Conservation (phyloP, 768 basidiomycete species). For the Lyophyllum semitale region DNA sequence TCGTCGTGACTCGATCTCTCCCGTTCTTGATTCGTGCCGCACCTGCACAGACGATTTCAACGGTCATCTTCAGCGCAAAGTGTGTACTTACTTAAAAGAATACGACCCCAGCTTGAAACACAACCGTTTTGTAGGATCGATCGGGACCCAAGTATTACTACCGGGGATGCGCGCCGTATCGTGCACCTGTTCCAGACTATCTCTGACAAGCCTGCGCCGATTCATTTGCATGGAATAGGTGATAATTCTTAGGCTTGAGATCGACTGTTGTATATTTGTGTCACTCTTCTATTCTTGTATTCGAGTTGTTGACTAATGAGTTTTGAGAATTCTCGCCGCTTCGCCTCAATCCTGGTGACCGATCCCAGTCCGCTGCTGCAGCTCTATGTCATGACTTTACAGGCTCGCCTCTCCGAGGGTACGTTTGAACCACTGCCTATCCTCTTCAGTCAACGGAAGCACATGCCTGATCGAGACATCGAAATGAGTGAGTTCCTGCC, state of each 20-base stretch:
- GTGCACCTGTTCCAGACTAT: slow-evolving; percentile 36
- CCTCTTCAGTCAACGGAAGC: too few relatives aligned
- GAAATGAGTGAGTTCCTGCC: too few relatives aligned
- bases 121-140: slow-evolving; percentile 24
- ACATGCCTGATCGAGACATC: too few relatives aligned
- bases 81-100: slow-evolving; percentile 24
- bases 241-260: neutral
- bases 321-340: too few relatives aligned
- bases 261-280: neutral
- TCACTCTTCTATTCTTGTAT: too few relatives aligned
- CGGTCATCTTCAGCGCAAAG: slow-evolving; percentile 42
- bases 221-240: slow-evolving; percentile 24
- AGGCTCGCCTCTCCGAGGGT: too few relatives aligned
- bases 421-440: too few relatives aligned
- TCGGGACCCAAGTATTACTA: slow-evolving; percentile 12
- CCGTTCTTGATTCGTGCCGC: slow-evolving; percentile 41
- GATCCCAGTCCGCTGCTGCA: too few relatives aligned
- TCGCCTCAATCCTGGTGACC: too few relatives aligned
- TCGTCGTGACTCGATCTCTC: slow-evolving; percentile 38
- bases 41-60: slow-evolving; percentile 34
- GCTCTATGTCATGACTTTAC: too few relatives aligned
- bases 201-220: slow-evolving; percentile 29
- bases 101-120: slow-evolving; percentile 11
- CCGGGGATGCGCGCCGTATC: slow-evolving; percentile 25
- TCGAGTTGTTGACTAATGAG: too few relatives aligned